Percentiles rank a stretch among this genome's conserved stretches.
Evolutionary conservation across 202 grass and related monocot genomes (phyloP).

Genomic region (Zizania palustris): DNA sequence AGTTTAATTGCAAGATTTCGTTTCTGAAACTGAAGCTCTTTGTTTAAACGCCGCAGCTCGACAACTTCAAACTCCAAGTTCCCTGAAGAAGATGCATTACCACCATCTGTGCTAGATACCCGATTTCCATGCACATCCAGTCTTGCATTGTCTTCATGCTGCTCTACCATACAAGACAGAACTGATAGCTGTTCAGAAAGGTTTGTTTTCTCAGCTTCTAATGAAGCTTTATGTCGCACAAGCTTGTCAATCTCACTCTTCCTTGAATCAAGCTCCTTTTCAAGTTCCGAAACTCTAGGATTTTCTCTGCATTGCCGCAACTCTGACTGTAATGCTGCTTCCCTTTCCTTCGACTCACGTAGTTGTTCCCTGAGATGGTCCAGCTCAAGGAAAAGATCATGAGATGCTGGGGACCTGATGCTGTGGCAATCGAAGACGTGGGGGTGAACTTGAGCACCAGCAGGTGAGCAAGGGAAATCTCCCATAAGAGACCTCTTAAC

Average conservation of each 20-base stretch:
- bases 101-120: conserved; percentile 33
- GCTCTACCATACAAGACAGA: conserved; percentile 61
- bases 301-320: conserved; percentile 74
- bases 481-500: conserved; percentile 90
- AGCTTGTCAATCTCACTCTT: conserved; percentile 69
- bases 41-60: conserved; percentile 84
- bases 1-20: conserved; percentile 83
- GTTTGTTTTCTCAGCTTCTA: conserved; percentile 74
- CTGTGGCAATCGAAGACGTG: conserved; percentile 75
- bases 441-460: conserved; percentile 91
- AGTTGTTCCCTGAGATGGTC: conserved; percentile 90
- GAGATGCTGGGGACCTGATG: conserved; percentile 78
- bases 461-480: conserved; percentile 83
- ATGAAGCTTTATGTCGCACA: conserved; percentile 47
- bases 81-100: conserved; percentile 55
- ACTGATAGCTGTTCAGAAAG: conserved; percentile 71
- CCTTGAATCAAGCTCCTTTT: conserved; percentile 76
- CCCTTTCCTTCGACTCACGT: conserved; percentile 87
- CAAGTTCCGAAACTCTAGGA: conserved; percentile 74
- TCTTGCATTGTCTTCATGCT: conserved; percentile 51
- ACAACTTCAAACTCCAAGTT: conserved; percentile 87
- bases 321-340: conserved; percentile 68
- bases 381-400: conserved; percentile 92
- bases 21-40: conserved; percentile 96
- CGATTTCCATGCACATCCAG: conserved; percentile 43